Conservation (phyloP, 2,329 filamentous ascomycete genomes). For the Ilyonectria sp. region DNA sequence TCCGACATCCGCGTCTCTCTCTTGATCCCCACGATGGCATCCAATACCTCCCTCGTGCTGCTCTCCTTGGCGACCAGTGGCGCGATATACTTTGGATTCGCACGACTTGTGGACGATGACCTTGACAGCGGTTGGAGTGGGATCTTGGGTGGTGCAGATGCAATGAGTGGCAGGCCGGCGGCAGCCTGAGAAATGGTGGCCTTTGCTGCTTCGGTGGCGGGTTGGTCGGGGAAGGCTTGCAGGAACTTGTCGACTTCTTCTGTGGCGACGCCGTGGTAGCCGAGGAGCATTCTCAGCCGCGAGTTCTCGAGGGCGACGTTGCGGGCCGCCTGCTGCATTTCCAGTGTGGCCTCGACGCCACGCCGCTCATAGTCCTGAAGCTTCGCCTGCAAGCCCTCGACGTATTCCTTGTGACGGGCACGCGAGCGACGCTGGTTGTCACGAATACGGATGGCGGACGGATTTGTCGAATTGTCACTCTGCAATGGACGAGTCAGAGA, state of each 20-base stretch:
- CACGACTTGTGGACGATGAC: conserved; percentile 37
- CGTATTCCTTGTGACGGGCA: conserved; percentile 65
- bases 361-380: conserved; percentile 64
- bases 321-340: conserved; percentile 69
- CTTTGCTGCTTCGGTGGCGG: conserved; percentile 48
- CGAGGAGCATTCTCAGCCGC: conserved; percentile 60
- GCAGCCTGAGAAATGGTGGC: conserved; percentile 41
- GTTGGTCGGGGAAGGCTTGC: conserved; percentile 53
- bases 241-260: conserved; percentile 59
- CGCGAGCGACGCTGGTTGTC: conserved; percentile 70
- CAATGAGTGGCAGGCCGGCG: conserved; percentile 25
- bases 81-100: conserved; percentile 29
- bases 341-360: conserved; percentile 64
- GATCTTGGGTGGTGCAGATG: conserved; percentile 35
- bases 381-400: conserved; percentile 63
- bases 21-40: conserved; percentile 47
- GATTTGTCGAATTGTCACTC: conserved; percentile 49
- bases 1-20: conserved; percentile 38
- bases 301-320: conserved; percentile 65
- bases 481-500: conserved; percentile 44
- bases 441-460: conserved; percentile 59
- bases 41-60: conserved; percentile 46
- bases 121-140: conserved; percentile 42
- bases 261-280: conserved; percentile 55
- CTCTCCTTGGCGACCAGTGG: conserved; percentile 38